Conservation (phyloP, 169 alveolate genomes). For the Cryptosporidium felis region DNA sequence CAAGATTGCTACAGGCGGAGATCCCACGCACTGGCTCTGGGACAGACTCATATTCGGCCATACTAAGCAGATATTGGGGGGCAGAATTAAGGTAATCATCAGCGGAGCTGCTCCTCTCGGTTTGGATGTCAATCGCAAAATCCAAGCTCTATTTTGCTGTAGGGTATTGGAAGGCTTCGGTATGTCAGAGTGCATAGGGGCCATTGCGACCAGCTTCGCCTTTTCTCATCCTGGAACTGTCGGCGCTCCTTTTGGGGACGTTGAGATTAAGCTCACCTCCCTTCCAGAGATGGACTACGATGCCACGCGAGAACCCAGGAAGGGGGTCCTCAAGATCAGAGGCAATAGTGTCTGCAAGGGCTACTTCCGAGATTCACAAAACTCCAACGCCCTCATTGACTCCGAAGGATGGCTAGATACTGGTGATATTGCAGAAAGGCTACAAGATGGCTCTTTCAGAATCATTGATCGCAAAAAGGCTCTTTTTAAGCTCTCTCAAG, state of each 20-base stretch:
- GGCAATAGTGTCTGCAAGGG: slow-evolving; percentile 83
- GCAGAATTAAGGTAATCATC: slow-evolving; percentile 80
- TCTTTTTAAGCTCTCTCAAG: slow-evolving; percentile 86
- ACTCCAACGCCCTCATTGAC: slow-evolving; percentile 84
- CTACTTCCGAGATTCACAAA: slow-evolving; percentile 80
- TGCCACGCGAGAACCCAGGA: slow-evolving; percentile 77
- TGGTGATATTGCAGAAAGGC: slow-evolving; percentile 89
- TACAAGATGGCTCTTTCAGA: slow-evolving; percentile 83
- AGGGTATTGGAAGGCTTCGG: slow-evolving; percentile 87
- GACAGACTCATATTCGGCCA: slow-evolving; percentile 73
- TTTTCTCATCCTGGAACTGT: slow-evolving; percentile 71
- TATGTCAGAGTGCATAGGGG: slow-evolving; percentile 81
- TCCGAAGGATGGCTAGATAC: slow-evolving; percentile 91
- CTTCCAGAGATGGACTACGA: slow-evolving; percentile 82
- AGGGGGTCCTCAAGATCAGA: slow-evolving; percentile 84
- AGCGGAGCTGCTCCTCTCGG: slow-evolving; percentile 87
- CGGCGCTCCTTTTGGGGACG: slow-evolving; percentile 69
- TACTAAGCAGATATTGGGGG: slow-evolving; percentile 80
- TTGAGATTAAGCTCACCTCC: slow-evolving; percentile 66
- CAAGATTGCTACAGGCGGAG: background rate
- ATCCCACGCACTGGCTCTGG: slow-evolving; percentile 70
- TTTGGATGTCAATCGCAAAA: slow-evolving; percentile 74
- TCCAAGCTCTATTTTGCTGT: slow-evolving; percentile 82
- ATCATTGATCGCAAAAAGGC: slow-evolving; percentile 90
- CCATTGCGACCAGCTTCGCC: slow-evolving; percentile 71